Base-by-base conservation (phyloP, 306 rosid genomes). In the Sicyos baderoa region DNA sequence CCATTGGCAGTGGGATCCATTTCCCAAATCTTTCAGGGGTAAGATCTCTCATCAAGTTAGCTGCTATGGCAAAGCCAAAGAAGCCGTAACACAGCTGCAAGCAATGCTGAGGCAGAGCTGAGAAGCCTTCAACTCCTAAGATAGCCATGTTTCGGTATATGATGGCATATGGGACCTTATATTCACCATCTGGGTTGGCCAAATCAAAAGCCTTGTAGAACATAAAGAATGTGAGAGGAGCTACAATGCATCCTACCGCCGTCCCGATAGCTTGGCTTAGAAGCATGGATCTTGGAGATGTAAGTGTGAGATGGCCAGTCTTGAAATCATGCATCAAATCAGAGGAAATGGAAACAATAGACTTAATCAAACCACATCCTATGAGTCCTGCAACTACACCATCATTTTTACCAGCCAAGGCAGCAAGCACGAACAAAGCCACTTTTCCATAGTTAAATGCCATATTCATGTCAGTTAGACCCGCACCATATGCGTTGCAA, bases 401-500 rank as follows among this genome's bases (percentile, higher is more conserved):
- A 15, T 90, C 80, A 5, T 58, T 62, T 75, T 86, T 83, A 12
- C 96, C 90, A 0, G 92, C 82, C 74, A 88, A 29, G 35, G 96
- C 87, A 53, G 99, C 89, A 37, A 94, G 90, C 32, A 94, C 83
- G 77, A 94, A 94, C 72, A 94, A 96, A 51, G 99, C 99, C 64
- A 90, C 99, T 77, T 94, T 94, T 5, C 99, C 99, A 2, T 94
- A 94, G 85, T 94, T 94, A 71, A 86, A 88, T 18, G 99, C 96
- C 99, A 94, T 94, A 80, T 90, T 94, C 88, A 90, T 88, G 85
- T 94, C 99, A 0, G 99, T 94, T 70, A 94, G 70, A 57, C 99
- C 99, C 3, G 99, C 97, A 0, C 99, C 99, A 18, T 94, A 94
- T 37, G 99, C 99, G 71, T 94, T 94, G 86, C 99, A 94, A 86